Percentiles rank a stretch among this genome's conserved stretches.
phyloP scores from a whole-genome alignment of 108 stramenopile genomes.

The Skeletonema menzelii region DNA sequence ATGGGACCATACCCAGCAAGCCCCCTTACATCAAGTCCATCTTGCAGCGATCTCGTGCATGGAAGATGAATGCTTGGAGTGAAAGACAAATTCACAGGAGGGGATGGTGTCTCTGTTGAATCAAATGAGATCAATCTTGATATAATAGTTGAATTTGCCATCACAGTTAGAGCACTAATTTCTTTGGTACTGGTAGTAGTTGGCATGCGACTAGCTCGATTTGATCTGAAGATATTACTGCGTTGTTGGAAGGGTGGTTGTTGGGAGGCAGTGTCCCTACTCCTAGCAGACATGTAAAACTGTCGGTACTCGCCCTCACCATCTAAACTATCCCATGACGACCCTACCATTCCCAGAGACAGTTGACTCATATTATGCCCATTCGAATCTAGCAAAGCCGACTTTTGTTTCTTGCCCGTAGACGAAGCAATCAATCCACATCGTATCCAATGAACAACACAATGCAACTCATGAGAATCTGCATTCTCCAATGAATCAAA shows the following conservation, averaged over 20 bases:
- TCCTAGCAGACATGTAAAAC: not conserved
- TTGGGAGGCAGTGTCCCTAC: not conserved
- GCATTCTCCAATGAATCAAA: constrained; percentile 61
- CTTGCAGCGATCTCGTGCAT: not conserved
- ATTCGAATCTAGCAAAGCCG: not conserved
- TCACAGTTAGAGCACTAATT: not conserved
- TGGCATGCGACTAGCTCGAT: not conserved
- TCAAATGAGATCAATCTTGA: not conserved
- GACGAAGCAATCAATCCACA: constrained; percentile 2
- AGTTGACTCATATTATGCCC: too few relatives aligned
- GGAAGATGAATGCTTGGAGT: constrained; percentile 1
- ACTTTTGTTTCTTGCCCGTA: not conserved
- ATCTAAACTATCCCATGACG: not conserved
- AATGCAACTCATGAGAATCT: constrained; percentile 60
- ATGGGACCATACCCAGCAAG: constrained; percentile 1
- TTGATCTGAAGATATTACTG: not conserved
- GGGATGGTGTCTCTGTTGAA: not conserved
- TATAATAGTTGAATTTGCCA: not conserved
- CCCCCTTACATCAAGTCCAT: not conserved
- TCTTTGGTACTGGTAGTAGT: not conserved
- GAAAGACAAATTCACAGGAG: not conserved
- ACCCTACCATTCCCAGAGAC: too few relatives aligned
- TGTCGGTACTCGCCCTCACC: not conserved
- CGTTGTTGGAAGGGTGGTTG: not conserved
- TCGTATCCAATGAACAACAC: constrained; percentile 34